Conservation (phyloP, 352 stramenopile genomes). For the Globisporangium okanoganense region DNA sequence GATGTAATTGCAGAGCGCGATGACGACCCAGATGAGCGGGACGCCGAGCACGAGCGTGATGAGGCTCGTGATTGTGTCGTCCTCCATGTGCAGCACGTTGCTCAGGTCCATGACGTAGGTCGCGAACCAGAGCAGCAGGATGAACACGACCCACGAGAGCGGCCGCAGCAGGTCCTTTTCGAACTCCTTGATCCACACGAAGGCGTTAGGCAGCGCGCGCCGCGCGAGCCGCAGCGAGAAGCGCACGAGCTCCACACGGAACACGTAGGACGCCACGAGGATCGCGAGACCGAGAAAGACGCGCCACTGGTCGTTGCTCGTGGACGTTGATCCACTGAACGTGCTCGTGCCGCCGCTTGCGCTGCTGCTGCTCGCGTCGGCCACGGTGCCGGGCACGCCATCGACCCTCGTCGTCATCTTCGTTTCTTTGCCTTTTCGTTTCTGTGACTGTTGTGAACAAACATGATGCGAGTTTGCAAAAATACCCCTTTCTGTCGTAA, state of each 20-base stretch:
- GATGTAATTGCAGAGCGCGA: conserved; percentile 80
- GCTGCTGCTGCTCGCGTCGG: neutral
- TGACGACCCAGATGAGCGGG: conserved; percentile 79
- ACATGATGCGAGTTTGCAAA: neutral
- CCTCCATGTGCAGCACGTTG: conserved; percentile 37
- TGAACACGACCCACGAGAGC: conserved; percentile 80
- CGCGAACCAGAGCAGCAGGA: conserved; percentile 66
- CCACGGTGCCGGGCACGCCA: neutral
- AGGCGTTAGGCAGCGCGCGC: conserved; percentile 49
- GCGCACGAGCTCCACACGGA: conserved; percentile 73
- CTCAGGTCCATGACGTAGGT: conserved; percentile 64
- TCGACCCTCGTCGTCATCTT: neutral
- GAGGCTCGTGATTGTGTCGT: conserved; percentile 40
- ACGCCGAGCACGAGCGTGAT: conserved; percentile 62
- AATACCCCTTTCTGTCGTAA: too few species aligned
- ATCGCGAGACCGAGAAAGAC: conserved; percentile 73
- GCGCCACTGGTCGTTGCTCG: conserved; percentile 66
- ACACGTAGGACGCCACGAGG: conserved; percentile 58
- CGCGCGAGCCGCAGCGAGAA: conserved; percentile 66
- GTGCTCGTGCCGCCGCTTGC: conserved; percentile 2
- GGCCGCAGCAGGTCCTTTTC: conserved; percentile 75
- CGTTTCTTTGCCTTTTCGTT: neutral
- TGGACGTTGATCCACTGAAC: neutral
- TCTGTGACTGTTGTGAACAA: neutral
- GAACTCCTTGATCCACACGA: conserved; percentile 82